Percentiles rank a stretch among this genome's conserved stretches.
These are phyloP conservation scores for Leccinellum luteum DNA, from an alignment of 768 basidiomycete species.

Conservation along the genomic window DNA sequence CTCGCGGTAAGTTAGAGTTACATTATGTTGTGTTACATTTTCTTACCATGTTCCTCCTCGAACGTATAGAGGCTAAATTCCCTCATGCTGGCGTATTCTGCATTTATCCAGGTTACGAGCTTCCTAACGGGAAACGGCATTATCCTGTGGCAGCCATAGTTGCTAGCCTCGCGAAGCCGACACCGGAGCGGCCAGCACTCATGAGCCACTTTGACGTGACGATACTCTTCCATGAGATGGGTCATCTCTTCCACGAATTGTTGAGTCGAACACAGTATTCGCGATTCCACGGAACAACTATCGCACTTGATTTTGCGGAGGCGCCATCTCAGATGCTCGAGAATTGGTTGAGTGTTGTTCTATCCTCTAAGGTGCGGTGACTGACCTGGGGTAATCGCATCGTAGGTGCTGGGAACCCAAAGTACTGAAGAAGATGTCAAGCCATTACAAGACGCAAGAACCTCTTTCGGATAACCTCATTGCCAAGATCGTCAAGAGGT, in stretches of 20 bases:
- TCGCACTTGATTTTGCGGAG: slow-evolving; percentile 82
- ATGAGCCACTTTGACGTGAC: slow-evolving; percentile 89
- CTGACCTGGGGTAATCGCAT: background rate
- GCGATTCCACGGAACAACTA: slow-evolving; percentile 81
- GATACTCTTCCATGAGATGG: slow-evolving; percentile 93
- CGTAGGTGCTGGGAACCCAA: slow-evolving; percentile 77
- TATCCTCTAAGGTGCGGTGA: background rate
- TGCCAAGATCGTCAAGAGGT: slow-evolving; percentile 76
- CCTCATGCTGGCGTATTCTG: slow-evolving; percentile 87
- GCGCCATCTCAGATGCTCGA: slow-evolving; percentile 93
- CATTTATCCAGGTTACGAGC: slow-evolving; percentile 63
- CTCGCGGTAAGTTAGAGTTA: slow-evolving; percentile 49
- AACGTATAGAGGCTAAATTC: slow-evolving; percentile 63
- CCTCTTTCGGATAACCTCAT: slow-evolving; percentile 68
- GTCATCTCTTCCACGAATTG: slow-evolving; percentile 68
- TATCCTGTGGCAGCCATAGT: slow-evolving; percentile 87
- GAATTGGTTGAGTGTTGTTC: slow-evolving; percentile 57
- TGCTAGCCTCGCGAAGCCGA: slow-evolving; percentile 85
- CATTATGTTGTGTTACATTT: background rate
- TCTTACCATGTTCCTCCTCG: background rate
- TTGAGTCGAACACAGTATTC: slow-evolving; percentile 67
- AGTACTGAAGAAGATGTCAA: slow-evolving; percentile 72
- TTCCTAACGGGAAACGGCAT: slow-evolving; percentile 52
- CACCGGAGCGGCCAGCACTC: slow-evolving; percentile 73
- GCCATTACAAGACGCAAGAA: slow-evolving; percentile 74